phyloP scores from a whole-genome alignment of 176 grass and related monocot genomes.

The Alloteropsis semialata region DNA sequence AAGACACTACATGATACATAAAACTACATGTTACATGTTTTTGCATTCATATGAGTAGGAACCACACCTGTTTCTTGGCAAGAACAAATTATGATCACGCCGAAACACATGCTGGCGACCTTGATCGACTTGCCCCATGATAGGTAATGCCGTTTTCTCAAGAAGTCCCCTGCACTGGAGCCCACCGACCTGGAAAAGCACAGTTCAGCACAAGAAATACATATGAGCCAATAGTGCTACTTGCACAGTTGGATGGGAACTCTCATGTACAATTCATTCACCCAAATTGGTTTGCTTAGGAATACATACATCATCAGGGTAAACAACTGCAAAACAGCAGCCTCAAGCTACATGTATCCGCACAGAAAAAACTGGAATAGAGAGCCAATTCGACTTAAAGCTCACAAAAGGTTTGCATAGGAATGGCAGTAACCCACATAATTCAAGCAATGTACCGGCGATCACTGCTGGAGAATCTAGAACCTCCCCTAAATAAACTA shows the following conservation, averaged over 20 bases:
- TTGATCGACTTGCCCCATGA: conserved; percentile 32
- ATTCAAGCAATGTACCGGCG: neutral
- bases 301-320: conserved; percentile 1
- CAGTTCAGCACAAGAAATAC: conserved; percentile 2
- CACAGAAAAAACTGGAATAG: conserved; percentile 8
- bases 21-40: neutral
- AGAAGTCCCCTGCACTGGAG: conserved; percentile 35
- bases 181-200: conserved; percentile 37
- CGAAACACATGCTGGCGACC: conserved; percentile 30
- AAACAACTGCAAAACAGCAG: neutral
- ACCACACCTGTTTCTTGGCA: conserved; percentile 68
- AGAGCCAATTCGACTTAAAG: neutral
- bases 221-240: neutral
- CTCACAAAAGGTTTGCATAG: conserved; percentile 6
- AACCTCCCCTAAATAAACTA: neutral
- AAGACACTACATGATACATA: too few species aligned
- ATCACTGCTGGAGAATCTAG: neutral
- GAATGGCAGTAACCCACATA: neutral
- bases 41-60: neutral
- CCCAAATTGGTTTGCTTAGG: neutral
- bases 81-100: conserved; percentile 55
- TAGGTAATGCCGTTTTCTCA: conserved; percentile 25
- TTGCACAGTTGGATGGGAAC: neutral
- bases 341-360: neutral
- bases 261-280: neutral